Base-by-base conservation (phyloP, 495 filamentous ascomycete species). In the Beverwykella pulmonaria region DNA sequence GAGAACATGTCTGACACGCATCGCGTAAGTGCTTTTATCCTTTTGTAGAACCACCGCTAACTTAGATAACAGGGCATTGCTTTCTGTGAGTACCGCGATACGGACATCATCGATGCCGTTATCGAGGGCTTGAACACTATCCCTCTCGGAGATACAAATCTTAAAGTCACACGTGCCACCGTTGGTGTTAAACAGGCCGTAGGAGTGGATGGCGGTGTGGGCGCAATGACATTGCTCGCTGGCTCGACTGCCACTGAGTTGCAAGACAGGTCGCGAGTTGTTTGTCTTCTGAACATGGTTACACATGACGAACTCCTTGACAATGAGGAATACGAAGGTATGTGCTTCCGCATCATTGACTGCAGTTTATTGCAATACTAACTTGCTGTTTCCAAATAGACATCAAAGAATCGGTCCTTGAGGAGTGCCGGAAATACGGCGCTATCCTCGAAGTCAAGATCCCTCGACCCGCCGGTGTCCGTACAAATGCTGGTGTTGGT, bases 221-320 rank as follows among this genome's bases (percentile, higher is more conserved):
- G 96, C 67, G 95, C 93, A 66, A 98, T 99, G 92, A 94, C 92
- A 29, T 93, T 98, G 91, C 92, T 99, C 73, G 94, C 94, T 32
- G 92, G 93, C 48, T 97, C 93, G 36, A 93, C 90, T 8, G 90
- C 89, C 32, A 64, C 27, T 15, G 82, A 83, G 47, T 88, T 92
- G 63, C 75, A 89, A 39, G 90, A 93, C 63, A 85, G 85, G 48
- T 86, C 88, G 60, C 85, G 92, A 48, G 93, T 99, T 15, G 73
- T 99, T 63, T 92, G 96, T 77, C 79, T 99, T 48, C 80, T 98
- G 70, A 99, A 99, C 78, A 98, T 98, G 94, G 93, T 98, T 25
- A 99, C 94, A 0, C 82, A 91, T 0, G 95, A 98, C 61, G 94
- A 99, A 78, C 82, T 99, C 19, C 88, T 97, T 79, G 92, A 98